Percentiles rank a stretch among this genome's conserved stretches.
phyloP scores from a whole-genome alignment of 1,284 basidiomycete species.

The Sutorius eximius region DNA sequence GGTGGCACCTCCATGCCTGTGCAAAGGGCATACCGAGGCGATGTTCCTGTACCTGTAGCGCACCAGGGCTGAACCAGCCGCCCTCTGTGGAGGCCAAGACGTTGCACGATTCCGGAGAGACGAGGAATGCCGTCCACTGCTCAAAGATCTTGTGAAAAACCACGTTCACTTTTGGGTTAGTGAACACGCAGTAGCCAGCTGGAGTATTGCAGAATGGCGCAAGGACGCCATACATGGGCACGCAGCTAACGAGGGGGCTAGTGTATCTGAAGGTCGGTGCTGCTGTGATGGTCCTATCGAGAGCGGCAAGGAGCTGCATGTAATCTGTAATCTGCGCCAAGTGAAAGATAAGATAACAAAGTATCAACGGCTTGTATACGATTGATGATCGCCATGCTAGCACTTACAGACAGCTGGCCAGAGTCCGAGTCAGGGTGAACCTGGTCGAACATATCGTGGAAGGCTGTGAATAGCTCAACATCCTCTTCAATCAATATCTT shows the following conservation, averaged over 20 bases:
- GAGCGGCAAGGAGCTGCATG: constrained; percentile 41
- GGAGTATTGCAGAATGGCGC: constrained; percentile 28
- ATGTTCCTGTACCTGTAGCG: constrained; percentile 25
- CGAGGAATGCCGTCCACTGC: constrained; percentile 49
- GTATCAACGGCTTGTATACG: background rate
- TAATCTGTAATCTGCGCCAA: constrained; percentile 42
- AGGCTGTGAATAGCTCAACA: constrained; percentile 40
- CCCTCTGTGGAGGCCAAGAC: constrained; percentile 38
- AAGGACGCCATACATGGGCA: constrained; percentile 27
- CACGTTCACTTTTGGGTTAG: constrained; percentile 43
- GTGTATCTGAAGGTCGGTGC: constrained; percentile 16
- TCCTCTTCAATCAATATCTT: constrained; percentile 44
- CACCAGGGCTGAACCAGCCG: constrained; percentile 48
- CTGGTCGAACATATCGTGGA: constrained; percentile 34
- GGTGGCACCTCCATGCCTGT: constrained; percentile 13
- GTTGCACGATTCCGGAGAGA: constrained; percentile 40
- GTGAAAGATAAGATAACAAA: background rate
- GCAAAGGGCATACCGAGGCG: constrained; percentile 25
- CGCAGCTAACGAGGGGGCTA: constrained; percentile 26
- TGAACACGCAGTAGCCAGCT: constrained; percentile 46
- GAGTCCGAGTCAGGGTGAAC: constrained; percentile 1
- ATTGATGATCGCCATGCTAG: background rate
- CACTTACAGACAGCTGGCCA: constrained; percentile 9
- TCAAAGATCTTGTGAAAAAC: constrained; percentile 43
- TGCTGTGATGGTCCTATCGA: constrained; percentile 42